phyloP scores from a whole-genome alignment of 208 protist species.

The Trichomonas gallinae region DNA sequence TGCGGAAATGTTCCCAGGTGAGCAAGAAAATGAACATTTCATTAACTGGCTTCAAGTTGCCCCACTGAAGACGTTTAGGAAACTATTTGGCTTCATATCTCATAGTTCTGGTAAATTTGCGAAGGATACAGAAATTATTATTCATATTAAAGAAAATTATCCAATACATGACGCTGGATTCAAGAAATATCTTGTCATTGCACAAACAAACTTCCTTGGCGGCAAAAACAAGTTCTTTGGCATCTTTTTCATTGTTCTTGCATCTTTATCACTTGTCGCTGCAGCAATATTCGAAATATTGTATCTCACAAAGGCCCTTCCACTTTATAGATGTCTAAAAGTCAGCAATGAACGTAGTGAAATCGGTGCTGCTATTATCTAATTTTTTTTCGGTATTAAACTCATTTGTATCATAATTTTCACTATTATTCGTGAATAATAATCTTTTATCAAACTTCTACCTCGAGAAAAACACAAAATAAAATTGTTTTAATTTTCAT shows the following conservation, averaged over 20 bases:
- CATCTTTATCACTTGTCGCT: slow-evolving; percentile 26
- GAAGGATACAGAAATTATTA: background rate
- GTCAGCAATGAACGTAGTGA: background rate
- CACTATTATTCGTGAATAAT: too few relatives aligned
- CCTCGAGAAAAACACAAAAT: too few relatives aligned
- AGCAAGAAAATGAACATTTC: slow-evolving; percentile 71
- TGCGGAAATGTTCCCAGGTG: background rate
- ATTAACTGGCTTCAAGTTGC: slow-evolving; percentile 91
- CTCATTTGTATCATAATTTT: too few relatives aligned
- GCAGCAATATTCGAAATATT: background rate
- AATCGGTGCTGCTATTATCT: background rate
- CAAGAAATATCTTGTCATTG: slow-evolving; percentile 74
- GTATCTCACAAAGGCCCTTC: background rate
- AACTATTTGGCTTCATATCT: slow-evolving; percentile 78
- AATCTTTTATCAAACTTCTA: too few relatives aligned
- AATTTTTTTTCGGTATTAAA: too few relatives aligned
- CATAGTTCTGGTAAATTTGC: slow-evolving; percentile 33
- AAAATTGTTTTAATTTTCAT: too few relatives aligned
- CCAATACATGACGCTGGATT: slow-evolving; percentile 66
- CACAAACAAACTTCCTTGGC: slow-evolving; percentile 72
- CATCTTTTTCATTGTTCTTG: slow-evolving; percentile 69
- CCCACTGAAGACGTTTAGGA: slow-evolving; percentile 81
- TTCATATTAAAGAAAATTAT: slow-evolving; percentile 31
- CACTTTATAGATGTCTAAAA: background rate
- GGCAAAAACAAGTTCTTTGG: slow-evolving; percentile 77